A percentile compares a stretch with the other conserved stretches of the same genome.
Evolutionary conservation across 495 filamentous ascomycete species (phyloP).

Genomic region (Aspergillus sclerotiicarbonarius): DNA sequence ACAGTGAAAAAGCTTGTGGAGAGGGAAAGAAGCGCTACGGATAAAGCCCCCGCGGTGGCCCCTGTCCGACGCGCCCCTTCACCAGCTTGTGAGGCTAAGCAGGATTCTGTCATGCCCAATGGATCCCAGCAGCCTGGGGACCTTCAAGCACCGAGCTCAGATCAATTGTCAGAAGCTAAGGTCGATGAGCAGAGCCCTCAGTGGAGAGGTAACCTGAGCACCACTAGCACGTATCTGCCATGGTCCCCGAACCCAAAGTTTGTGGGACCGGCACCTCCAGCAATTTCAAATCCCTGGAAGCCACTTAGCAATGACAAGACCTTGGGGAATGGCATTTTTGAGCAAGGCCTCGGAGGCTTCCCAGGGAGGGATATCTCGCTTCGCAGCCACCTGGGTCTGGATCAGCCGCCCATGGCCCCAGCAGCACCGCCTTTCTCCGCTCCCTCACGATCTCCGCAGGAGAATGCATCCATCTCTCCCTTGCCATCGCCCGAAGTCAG

Average conservation of each 20-base stretch:
- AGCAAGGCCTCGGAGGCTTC: slow-evolving; percentile 55
- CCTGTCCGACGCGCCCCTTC: slow-evolving; percentile 33
- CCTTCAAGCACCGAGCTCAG: slow-evolving; percentile 15
- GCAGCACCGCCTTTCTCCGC: slow-evolving; percentile 33
- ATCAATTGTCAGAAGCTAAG: slow-evolving; percentile 24
- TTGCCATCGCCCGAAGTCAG: slow-evolving; percentile 38
- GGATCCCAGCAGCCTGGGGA: slow-evolving; percentile 25
- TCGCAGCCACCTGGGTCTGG: slow-evolving; percentile 38
- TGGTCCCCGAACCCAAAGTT: slow-evolving; percentile 42
- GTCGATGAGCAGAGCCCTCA: slow-evolving; percentile 36
- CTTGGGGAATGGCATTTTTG: slow-evolving; percentile 79
- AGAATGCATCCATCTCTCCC: slow-evolving; percentile 30
- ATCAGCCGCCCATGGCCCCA: slow-evolving; percentile 33
- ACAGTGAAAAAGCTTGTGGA: slow-evolving; percentile 45
- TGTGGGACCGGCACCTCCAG: slow-evolving; percentile 28
- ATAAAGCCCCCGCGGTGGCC: slow-evolving; percentile 31
- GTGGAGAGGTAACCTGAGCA: slow-evolving; percentile 39
- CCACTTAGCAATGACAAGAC: slow-evolving; percentile 66
- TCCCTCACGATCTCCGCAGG: slow-evolving; percentile 30
- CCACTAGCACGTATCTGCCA: slow-evolving; percentile 35
- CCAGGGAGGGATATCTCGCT: slow-evolving; percentile 37
- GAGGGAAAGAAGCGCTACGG: slow-evolving; percentile 30
- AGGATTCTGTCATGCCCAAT: slow-evolving; percentile 30
- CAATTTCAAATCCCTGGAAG: slow-evolving; percentile 69
- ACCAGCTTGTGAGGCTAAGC: slow-evolving; percentile 33